Percentiles rank a stretch among this genome's conserved stretches.
Evolutionary conservation across 2,329 filamentous ascomycete genomes (phyloP).

Genomic region (Alternaria solani): DNA sequence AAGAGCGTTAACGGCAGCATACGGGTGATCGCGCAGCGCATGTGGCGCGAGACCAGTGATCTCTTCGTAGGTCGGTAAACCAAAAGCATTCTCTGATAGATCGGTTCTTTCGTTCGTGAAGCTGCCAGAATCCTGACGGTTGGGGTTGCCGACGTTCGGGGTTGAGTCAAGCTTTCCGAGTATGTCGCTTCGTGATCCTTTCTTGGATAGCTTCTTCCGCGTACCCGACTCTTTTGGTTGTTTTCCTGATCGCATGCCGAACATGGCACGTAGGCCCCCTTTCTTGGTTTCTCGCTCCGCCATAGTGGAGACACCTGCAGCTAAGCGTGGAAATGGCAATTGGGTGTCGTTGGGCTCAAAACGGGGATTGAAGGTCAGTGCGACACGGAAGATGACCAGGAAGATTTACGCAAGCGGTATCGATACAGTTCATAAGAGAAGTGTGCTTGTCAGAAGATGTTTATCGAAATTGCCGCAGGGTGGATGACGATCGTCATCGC

Average conservation of each 20-base stretch:
- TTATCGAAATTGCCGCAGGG: constrained; percentile 12
- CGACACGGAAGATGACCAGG: neutral
- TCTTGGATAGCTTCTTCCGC: constrained; percentile 38
- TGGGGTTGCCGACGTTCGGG: constrained; percentile 16
- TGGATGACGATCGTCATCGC: constrained; percentile 25
- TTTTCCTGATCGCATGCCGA: constrained; percentile 28
- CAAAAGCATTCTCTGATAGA: constrained; percentile 9
- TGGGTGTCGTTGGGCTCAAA: neutral
- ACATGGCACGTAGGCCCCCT: constrained; percentile 31
- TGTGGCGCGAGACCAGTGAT: constrained; percentile 12
- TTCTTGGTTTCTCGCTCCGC: constrained; percentile 29
- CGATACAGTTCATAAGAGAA: constrained; percentile 5
- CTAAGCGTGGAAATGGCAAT: neutral
- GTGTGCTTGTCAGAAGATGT: constrained; percentile 6
- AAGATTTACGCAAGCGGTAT: neutral
- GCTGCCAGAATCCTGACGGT: constrained; percentile 36
- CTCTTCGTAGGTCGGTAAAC: constrained; percentile 24
- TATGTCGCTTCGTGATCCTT: constrained; percentile 24
- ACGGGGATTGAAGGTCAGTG: neutral
- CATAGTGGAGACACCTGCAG: constrained; percentile 20
- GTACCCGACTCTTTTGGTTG: constrained; percentile 23
- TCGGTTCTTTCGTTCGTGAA: constrained; percentile 31
- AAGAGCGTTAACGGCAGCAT: constrained; percentile 19
- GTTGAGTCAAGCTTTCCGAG: constrained; percentile 19
- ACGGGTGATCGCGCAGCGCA: constrained; percentile 29